Evolutionary conservation across 2,329 filamentous ascomycete species (phyloP), one percentile per base, ranked within the genome.

Genomic region (Penicillium sp.): DNA sequence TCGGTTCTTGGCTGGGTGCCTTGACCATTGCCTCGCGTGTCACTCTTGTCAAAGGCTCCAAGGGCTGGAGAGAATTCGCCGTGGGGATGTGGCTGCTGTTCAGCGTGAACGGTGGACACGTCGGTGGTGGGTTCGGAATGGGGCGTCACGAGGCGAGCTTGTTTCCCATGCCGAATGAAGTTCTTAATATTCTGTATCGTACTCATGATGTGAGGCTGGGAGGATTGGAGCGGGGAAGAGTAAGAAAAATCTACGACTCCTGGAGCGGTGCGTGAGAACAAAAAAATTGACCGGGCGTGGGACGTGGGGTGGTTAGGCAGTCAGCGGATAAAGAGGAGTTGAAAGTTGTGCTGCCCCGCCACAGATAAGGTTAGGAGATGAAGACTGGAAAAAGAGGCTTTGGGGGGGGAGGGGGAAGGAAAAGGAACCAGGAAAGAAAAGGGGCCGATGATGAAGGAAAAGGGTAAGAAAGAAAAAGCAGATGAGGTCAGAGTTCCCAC

Each of bases 81-180:
- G 53, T 78, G 76, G 82, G 82, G 77, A 66, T 83, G 78, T 56
- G 82, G 83, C 68, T 87, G 84, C 57, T 84, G 85, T 71, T 88
- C 84, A 60, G 87, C 87, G 75, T 90, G 86, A 61, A 89, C 83
- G 59, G 84, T 80, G 57, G 87, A 87, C 64, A 88, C 82, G 70
- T 85, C 84, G 62, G 85, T 87, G 68, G 83, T 89, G 68, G 85
- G 83, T 74, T 87, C 85, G 62, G 82, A 85, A 71, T 84, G 85
- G 60, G 82, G 81, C 59, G 87, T 84, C 68, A 85, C 84, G 66
- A 82, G 84, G 68, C 92, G 90, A 70, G 93, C 94, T 84, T 97
- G 93, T 83, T 97, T 97, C 80, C 94, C 94, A 83, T 97, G 94
- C 68, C 94, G 91, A 80, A 98, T 95, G 80, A 98, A 96, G 80